Evolutionary conservation across 2,329 filamentous ascomycete species (phyloP), one percentile per base, ranked within the genome.

Genomic region (Salinomyces thailandicus): DNA sequence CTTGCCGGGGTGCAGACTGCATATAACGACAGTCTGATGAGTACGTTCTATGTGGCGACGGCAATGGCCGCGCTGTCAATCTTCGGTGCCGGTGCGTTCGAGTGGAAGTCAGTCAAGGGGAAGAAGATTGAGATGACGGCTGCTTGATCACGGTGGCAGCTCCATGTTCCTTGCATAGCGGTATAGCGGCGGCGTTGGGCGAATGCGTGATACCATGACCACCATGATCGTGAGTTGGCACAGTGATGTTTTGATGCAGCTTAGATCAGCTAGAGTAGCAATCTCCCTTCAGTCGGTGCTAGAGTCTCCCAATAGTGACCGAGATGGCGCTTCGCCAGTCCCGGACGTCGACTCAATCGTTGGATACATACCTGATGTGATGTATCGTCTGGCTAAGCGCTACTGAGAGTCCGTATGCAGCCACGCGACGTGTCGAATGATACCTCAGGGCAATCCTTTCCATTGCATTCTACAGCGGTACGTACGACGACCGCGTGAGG

Each of bases 101-200:
- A 82, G 60, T 83, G 77, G 77, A 71, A 66, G 54, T 77, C 64
- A 45, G 75, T 83, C 50, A 82, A 81, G 64, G 54, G 54, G 16
- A 57, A 57, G 48, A 61, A 64, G 46, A 58, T 66, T 33, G 54
- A 61, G 45, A 53, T 56, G 52, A 48, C 45, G 16, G 52, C 49
- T 27, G 55, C 52, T 8, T 57, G 17, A 45, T 30, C 4, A 14
- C 3, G n/a, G n/a, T n/a, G n/a, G n/a, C n/a, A n/a, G n/a, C n/a
- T n/a, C n/a, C n/a, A n/a, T n/a, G n/a, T n/a, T n/a, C n/a, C n/a
- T n/a, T n/a, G n/a, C n/a, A n/a, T n/a, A n/a, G n/a, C n/a, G n/a
- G n/a, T n/a, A n/a, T n/a, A n/a, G n/a, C n/a, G n/a, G n/a, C n/a
- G 22, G 22, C 22, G 22, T 26, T 26, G 22, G 22, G 22, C 9